Percentiles rank a stretch among this genome's conserved stretches.
Evolutionary conservation across 2,329 filamentous ascomycete genomes (phyloP).

Genomic region (Colletotrichum sp.): DNA sequence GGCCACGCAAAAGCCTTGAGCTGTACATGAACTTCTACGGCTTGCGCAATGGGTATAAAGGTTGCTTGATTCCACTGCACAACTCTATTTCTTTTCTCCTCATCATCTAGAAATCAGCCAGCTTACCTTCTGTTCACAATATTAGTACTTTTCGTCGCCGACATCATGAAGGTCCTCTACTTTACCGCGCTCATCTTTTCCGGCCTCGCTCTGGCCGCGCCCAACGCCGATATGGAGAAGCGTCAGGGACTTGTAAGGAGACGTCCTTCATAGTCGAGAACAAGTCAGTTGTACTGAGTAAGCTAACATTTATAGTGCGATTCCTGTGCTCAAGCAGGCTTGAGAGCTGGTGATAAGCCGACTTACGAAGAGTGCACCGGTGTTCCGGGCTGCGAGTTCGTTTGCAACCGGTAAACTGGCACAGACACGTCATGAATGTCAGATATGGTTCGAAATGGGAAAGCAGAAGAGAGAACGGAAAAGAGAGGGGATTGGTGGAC

Average conservation of each 20-base stretch:
- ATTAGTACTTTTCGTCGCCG: not conserved
- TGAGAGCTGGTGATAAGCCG: not conserved
- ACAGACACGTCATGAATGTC: not conserved
- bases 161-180: not conserved
- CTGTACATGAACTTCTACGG: not conserved
- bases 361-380: not conserved
- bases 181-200: not conserved
- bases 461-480: rapidly evolving
- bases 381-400: not conserved
- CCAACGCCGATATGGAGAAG: not conserved
- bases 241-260: not conserved
- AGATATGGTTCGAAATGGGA: not conserved
- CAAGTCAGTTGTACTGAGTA: not conserved
- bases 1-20: not conserved
- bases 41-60: not conserved
- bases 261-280: not conserved
- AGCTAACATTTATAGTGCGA: not conserved
- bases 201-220: not conserved
- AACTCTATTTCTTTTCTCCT: not conserved
- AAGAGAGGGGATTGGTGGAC: not conserved
- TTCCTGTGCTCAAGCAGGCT: not conserved
- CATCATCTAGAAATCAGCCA: not conserved
- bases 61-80: not conserved
- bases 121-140: not conserved
- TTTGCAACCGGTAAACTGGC: not conserved